Percentiles rank a stretch among this genome's conserved stretches.
Evolutionary conservation across 768 basidiomycete species (phyloP).

Genomic region (Auriscalpium orientale): DNA sequence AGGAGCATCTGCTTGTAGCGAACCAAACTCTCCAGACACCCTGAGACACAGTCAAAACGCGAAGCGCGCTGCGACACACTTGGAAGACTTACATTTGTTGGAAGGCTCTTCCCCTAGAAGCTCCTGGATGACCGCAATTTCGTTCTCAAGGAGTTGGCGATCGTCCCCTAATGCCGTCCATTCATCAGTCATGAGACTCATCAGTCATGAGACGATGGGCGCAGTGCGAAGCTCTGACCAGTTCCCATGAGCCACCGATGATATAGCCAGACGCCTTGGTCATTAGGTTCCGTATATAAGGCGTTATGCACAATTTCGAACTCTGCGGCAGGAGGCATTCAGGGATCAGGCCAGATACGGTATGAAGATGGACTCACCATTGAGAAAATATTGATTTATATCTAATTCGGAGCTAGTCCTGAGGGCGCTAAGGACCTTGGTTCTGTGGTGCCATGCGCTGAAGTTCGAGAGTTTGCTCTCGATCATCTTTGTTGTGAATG

Average conservation of each 20-base stretch:
- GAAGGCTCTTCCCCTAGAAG: slow-evolving; percentile 85
- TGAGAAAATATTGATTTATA: slow-evolving; percentile 49
- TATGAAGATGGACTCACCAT: slow-evolving; percentile 40
- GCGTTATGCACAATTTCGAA: slow-evolving; percentile 90
- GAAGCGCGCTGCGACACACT: background rate
- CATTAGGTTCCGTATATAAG: slow-evolving; percentile 92
- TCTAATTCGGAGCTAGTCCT: slow-evolving; percentile 56
- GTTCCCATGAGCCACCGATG: slow-evolving; percentile 93
- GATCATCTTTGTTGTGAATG: slow-evolving; percentile 86
- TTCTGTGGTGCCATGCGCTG: slow-evolving; percentile 97
- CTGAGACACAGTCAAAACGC: slow-evolving; percentile 32
- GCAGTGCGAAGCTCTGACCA: slow-evolving; percentile 36
- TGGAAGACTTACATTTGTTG: slow-evolving; percentile 66
- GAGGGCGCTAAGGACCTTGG: slow-evolving; percentile 63
- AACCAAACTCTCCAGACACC: slow-evolving; percentile 92
- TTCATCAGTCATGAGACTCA: background rate
- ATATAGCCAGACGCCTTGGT: slow-evolving; percentile 98
- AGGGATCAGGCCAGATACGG: background rate
- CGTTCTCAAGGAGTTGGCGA: slow-evolving; percentile 51
- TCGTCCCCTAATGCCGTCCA: slow-evolving; percentile 42
- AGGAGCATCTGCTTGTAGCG: slow-evolving; percentile 72
- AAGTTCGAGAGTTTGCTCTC: slow-evolving; percentile 94
- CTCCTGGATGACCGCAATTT: slow-evolving; percentile 75
- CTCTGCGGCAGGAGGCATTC: slow-evolving; percentile 40
- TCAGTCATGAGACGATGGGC: background rate